Conservation (phyloP, 148 eudicot species). For the Chenopodium suecicum region DNA sequence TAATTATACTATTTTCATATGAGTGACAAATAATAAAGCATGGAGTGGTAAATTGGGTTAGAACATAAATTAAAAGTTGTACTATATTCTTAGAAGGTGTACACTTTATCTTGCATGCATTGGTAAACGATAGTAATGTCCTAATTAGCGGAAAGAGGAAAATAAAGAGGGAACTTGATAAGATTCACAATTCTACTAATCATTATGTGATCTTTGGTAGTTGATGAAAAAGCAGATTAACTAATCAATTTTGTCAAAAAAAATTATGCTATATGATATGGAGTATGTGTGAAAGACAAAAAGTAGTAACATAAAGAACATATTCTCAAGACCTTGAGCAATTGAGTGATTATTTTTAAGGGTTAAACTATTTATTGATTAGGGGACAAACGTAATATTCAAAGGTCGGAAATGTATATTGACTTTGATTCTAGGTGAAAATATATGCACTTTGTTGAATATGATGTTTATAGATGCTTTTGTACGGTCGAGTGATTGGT, state of each 20-base stretch:
- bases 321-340: not conserved
- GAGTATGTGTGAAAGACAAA: not conserved
- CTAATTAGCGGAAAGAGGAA: constrained; percentile 21
- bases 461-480: not conserved
- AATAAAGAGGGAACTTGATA: not conserved
- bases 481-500: not conserved
- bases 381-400: not conserved
- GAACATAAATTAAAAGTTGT: not conserved
- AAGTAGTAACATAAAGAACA: not conserved
- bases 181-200: constrained; percentile 18
- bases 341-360: not conserved
- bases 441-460: not conserved
- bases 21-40: not conserved
- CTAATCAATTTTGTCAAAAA: constrained; percentile 18
- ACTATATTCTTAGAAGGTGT: constrained; percentile 1
- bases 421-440: not conserved
- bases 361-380: not conserved
- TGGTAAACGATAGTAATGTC: constrained; percentile 16
- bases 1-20: no score
- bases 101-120: not conserved
- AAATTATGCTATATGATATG: not conserved
- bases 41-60: not conserved
- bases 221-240: constrained; percentile 11
- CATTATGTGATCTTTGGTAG: constrained; percentile 29
- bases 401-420: not conserved